phyloP scores from a whole-genome alignment of 2,329 filamentous ascomycete genomes.

The Scleromitrula shiraiana region DNA sequence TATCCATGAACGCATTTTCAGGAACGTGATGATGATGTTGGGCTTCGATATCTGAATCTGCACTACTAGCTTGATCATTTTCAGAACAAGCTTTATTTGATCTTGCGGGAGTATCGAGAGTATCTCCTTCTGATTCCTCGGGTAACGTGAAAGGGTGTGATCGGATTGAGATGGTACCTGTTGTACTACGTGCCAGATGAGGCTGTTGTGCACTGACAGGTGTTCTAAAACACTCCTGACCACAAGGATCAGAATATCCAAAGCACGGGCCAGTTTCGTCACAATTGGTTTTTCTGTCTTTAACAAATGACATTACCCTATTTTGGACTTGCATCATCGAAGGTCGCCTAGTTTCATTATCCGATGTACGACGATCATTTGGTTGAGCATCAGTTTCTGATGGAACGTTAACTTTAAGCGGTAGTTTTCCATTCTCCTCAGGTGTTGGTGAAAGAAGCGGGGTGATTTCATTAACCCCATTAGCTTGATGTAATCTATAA shows the following conservation, averaged over 20 bases:
- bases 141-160: conserved; percentile 4
- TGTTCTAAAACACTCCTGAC: conserved; percentile 51
- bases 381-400: conserved; percentile 1
- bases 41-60: conserved; percentile 23
- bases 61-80: conserved; percentile 6
- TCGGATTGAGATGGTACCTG: conserved; percentile 10
- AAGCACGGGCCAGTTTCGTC: conserved; percentile 54
- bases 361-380: conserved; percentile 5
- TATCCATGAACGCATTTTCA: conserved; percentile 84
- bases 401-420: background rate
- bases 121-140: conserved; percentile 1
- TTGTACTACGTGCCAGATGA: conserved; percentile 11
- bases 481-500: conserved; percentile 5
- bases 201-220: conserved; percentile 7
- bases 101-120: background rate
- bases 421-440: conserved; percentile 10
- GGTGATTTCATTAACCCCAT: conserved; percentile 21
- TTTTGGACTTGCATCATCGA: conserved; percentile 48
- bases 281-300: conserved; percentile 55
- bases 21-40: conserved; percentile 89
- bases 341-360: conserved; percentile 33
- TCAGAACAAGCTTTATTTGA: conserved; percentile 9
- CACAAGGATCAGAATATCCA: conserved; percentile 58
- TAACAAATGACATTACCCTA: conserved; percentile 56
- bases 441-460: conserved; percentile 20